A percentile compares a stretch with the other conserved stretches of the same genome.
phyloP scores from a whole-genome alignment of 305 asterid species.

The Euphrasia arctica region DNA sequence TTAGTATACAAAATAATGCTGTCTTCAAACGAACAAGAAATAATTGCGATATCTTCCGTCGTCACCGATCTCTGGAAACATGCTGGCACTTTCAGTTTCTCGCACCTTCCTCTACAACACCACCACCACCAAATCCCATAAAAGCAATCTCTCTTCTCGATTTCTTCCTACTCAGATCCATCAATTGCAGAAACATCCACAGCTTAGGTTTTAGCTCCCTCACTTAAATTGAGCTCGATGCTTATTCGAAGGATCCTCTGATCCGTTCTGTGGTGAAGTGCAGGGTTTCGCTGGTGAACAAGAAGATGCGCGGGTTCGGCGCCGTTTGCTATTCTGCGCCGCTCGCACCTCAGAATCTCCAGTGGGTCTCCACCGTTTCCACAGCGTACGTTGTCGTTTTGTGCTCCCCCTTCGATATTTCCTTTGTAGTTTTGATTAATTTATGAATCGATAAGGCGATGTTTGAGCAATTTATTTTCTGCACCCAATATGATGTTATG shows the following conservation, averaged over 20 bases:
- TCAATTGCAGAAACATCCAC: slow-evolving; percentile 25
- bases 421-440: neutral
- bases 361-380: slow-evolving; percentile 66
- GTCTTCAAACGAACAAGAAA: too few species aligned
- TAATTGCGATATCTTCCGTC: too few species aligned
- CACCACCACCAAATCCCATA: slow-evolving; percentile 29
- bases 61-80: slow-evolving; percentile 13
- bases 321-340: slow-evolving; percentile 64
- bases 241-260: slow-evolving; percentile 1
- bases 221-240: slow-evolving; percentile 3
- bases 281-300: slow-evolving; percentile 46
- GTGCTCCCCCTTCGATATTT: neutral
- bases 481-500: too few species aligned
- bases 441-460: too few species aligned
- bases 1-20: too few species aligned
- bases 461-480: too few species aligned
- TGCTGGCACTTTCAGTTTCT: slow-evolving; percentile 45
- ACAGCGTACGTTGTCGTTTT: slow-evolving; percentile 46
- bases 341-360: slow-evolving; percentile 58
- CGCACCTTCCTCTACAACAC: slow-evolving; percentile 27
- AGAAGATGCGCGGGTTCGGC: slow-evolving; percentile 40
- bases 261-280: slow-evolving; percentile 20
- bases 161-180: slow-evolving; percentile 30
- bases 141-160: slow-evolving; percentile 28
- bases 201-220: slow-evolving; percentile 28